These are phyloP conservation scores for Ophiosphaerella herpotricha DNA, from an alignment of 2,329 filamentous ascomycete genomes.

Conservation along the genomic window DNA sequence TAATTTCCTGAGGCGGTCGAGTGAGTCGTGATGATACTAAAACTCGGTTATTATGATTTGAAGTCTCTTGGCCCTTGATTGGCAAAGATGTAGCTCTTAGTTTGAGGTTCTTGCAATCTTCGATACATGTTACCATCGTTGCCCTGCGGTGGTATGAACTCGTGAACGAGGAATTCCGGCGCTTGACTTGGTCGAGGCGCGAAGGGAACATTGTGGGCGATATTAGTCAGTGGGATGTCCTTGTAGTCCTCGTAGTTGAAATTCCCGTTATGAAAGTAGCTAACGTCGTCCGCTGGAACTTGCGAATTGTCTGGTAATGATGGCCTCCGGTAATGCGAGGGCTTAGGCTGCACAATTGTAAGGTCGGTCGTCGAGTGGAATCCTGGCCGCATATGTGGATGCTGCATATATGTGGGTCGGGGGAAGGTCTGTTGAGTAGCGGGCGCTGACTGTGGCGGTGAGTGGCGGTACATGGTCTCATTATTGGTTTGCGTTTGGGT, in stretches of 20 bases:
- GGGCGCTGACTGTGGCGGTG: conserved; percentile 57
- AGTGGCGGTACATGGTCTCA: conserved; percentile 49
- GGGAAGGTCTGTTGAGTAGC: conserved; percentile 55
- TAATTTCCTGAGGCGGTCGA: not conserved
- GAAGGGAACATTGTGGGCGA: conserved; percentile 41
- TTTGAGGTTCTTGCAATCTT: conserved; percentile 36
- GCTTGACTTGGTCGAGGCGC: conserved; percentile 26
- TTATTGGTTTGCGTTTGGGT: conserved; percentile 36
- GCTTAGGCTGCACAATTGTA: conserved; percentile 42
- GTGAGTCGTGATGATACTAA: not conserved
- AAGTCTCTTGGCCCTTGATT: conserved; percentile 54
- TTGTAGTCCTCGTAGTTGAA: conserved; percentile 37
- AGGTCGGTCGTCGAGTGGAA: conserved; percentile 43
- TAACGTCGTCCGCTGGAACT: conserved; percentile 24
- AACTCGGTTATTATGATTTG: conserved; percentile 3
- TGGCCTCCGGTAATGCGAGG: conserved; percentile 42
- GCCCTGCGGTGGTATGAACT: conserved; percentile 53
- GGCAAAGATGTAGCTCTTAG: conserved; percentile 55
- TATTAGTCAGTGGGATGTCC: conserved; percentile 33
- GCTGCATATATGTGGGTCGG: conserved; percentile 42
- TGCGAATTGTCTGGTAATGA: conserved; percentile 42
- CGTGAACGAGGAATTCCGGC: conserved; percentile 52
- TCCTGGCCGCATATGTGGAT: conserved; percentile 37
- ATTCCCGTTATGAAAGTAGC: conserved; percentile 27
- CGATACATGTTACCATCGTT: conserved; percentile 35